Percentiles rank a stretch among this genome's conserved stretches.
phyloP scores from a whole-genome alignment of 257 asterid genomes.

The Striga asiatica region DNA sequence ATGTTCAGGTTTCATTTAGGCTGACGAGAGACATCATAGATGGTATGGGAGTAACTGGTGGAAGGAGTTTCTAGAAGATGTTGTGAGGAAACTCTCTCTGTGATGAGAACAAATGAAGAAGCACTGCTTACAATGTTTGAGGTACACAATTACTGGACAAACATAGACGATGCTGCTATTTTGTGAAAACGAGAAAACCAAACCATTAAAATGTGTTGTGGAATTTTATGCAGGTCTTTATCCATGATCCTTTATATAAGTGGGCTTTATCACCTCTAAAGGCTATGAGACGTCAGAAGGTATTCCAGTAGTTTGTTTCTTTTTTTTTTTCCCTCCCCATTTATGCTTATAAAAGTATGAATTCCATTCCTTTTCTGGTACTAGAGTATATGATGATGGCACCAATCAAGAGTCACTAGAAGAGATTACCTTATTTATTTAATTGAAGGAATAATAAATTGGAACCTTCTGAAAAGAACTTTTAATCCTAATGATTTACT shows the following conservation, averaged over 20 bases:
- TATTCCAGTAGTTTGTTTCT: conserved; percentile 12
- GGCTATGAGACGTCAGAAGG: conserved; percentile 99
- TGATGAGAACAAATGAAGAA: conserved; percentile 92
- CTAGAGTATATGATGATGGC: not conserved
- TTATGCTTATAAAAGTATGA: conserved; percentile 3
- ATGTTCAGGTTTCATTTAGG: conserved; percentile 85
- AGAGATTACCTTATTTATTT: not conserved
- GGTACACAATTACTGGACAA: conserved; percentile 31
- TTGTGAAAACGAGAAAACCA: conserved; percentile 11
- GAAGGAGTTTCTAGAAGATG: conserved; percentile 97
- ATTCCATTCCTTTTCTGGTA: not conserved
- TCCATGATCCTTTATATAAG: conserved; percentile 91
- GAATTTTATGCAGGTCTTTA: conserved; percentile 64
- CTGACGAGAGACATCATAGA: conserved; percentile 85
- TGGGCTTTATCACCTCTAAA: conserved; percentile 98
- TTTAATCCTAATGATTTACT: not conserved
- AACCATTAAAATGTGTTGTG: conserved; percentile 3
- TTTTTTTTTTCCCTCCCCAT: too few species aligned
- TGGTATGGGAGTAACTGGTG: conserved; percentile 97
- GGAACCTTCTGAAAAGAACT: not conserved
- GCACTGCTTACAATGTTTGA: conserved; percentile 92
- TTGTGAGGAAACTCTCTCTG: conserved; percentile 93
- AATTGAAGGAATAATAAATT: not conserved
- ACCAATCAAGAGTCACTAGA: not conserved
- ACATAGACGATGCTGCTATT: not conserved